Percentiles rank a stretch among this genome's conserved stretches.
phyloP scores from a whole-genome alignment of 176 grass and related monocot genomes.

The Oryza australiensis region DNA sequence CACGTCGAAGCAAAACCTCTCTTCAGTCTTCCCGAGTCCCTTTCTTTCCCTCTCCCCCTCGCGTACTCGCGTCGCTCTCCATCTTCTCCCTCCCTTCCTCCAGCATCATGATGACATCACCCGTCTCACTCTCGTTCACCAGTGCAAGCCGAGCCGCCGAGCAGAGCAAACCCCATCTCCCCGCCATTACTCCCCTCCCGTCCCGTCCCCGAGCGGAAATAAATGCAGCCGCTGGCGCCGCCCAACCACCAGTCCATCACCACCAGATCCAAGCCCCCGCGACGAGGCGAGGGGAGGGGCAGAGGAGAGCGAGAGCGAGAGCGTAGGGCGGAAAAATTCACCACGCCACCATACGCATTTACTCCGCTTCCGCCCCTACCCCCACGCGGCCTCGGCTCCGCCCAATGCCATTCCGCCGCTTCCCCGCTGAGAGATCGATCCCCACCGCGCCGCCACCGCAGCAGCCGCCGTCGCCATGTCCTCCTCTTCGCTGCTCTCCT shows the following conservation, averaged over 20 bases:
- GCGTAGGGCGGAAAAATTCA: not conserved
- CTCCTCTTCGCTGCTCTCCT: slow-evolving; percentile 38
- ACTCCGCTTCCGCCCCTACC: slow-evolving; percentile 35
- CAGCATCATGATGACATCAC: not conserved
- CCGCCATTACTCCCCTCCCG: slow-evolving; percentile 46
- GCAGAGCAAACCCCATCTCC: not conserved
- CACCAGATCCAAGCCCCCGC: slow-evolving; percentile 37
- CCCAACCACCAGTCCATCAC: slow-evolving; percentile 38
- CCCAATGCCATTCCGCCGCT: slow-evolving; percentile 54
- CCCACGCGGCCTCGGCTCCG: not conserved
- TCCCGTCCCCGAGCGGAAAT: slow-evolving; percentile 43
- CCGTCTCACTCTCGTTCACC: too few relatives aligned
- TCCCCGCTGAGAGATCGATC: slow-evolving; percentile 9
- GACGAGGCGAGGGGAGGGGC: not conserved
- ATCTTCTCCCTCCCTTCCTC: not conserved
- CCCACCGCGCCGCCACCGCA: not conserved
- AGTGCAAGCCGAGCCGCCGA: not conserved
- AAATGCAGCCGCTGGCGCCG: slow-evolving; percentile 57
- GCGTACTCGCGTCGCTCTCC: too few relatives aligned
- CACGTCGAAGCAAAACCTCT: not conserved
- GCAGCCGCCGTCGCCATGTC: slow-evolving; percentile 16
- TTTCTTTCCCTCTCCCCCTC: slow-evolving; percentile 5
- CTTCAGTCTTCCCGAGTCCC: not conserved
- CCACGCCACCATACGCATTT: slow-evolving; percentile 58
- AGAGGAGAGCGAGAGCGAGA: too few relatives aligned